These are phyloP conservation scores for Pyrenochaeta sp. DNA, from an alignment of 2,329 filamentous ascomycete species.

Conservation along the genomic window DNA sequence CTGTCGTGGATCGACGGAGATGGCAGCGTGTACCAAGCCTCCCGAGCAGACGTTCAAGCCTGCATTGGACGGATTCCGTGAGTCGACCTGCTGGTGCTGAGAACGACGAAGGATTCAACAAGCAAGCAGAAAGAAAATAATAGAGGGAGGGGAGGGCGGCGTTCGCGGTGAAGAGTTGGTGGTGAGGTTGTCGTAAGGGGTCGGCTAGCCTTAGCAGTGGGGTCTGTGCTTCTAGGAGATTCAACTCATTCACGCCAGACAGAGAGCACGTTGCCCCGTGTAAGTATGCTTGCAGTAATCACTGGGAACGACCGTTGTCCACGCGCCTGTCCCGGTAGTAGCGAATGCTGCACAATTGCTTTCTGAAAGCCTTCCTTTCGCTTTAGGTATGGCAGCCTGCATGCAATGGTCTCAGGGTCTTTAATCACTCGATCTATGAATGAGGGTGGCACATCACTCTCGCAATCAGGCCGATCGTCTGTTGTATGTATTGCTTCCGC, in stretches of 20 bases:
- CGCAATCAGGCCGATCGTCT: conserved; percentile 28
- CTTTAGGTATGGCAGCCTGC: neutral
- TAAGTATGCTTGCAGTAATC: neutral
- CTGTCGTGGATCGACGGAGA: conserved; percentile 49
- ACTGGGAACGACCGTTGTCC: neutral
- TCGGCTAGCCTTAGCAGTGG: conserved; percentile 1
- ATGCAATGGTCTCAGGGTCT: neutral
- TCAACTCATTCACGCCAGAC: conserved; percentile 4
- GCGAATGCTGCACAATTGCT: neutral
- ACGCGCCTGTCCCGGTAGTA: neutral
- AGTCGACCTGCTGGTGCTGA: conserved; percentile 33
- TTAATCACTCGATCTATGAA: conserved; percentile 3
- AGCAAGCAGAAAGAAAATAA: conserved; percentile 46
- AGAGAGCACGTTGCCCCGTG: neutral
- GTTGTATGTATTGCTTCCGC: conserved; percentile 8
- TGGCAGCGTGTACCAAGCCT: conserved; percentile 53
- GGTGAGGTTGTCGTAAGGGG: conserved; percentile 22
- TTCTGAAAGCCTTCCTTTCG: neutral
- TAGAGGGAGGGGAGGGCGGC: conserved; percentile 40
- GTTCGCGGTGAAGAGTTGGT: conserved; percentile 34
- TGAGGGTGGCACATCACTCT: conserved; percentile 12
- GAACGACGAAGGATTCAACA: conserved; percentile 36
- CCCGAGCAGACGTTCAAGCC: conserved; percentile 48
- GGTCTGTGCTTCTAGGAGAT: conserved; percentile 1
- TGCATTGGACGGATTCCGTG: conserved; percentile 46